Evolutionary conservation across 805 yeast genomes (phyloP), one percentile per base, ranked within the genome.

Genomic region (Myxozyma udenii): DNA sequence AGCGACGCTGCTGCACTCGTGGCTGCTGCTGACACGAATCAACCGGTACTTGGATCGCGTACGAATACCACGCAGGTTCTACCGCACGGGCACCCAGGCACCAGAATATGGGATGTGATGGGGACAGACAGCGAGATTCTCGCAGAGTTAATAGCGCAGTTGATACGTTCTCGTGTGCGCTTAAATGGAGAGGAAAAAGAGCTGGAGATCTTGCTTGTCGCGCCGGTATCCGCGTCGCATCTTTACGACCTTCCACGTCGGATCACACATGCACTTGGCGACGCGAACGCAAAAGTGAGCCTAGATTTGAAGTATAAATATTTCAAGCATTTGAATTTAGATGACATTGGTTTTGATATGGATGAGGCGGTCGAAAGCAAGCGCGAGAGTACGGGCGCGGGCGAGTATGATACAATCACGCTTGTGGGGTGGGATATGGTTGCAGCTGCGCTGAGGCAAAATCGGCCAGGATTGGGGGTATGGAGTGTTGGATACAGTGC

Each of bases 61-160:
- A 30, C 23, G 42, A 22, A 28, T 28, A 9, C 14, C 9, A 28
- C 14, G 33, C 33, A 28, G 14, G 12, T 9, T 28, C 14, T 28
- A 14, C 33, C 9, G 33, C 33, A 28, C 33, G 12, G n/a, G 14
- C 33, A 28, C 14, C 33, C 43, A 0, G 54, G 53, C 3, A 47
- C 59, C 3, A 62, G 65, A 16, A 61, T 69, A 0, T 58, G 72
- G n/a, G 84, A 80, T 59, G 65, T 78, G 18, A 78, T 76, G 78
- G 84, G 84, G 0, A 62, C 73, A 1, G 69, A 69, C 4, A 37
- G 44, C 1, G 63, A 56, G 1, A 48, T 61, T 3, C 61, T 78
- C 2, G 46, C 51, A 1, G 49, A 57, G 19, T 51, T 71, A 7
- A 25, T 68, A 1, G 46, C 55, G 2, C 46, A 53, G 18, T 38